Base-by-base conservation (phyloP, 495 filamentous ascomycete species). In the Aspergillus coremiiformis region DNA sequence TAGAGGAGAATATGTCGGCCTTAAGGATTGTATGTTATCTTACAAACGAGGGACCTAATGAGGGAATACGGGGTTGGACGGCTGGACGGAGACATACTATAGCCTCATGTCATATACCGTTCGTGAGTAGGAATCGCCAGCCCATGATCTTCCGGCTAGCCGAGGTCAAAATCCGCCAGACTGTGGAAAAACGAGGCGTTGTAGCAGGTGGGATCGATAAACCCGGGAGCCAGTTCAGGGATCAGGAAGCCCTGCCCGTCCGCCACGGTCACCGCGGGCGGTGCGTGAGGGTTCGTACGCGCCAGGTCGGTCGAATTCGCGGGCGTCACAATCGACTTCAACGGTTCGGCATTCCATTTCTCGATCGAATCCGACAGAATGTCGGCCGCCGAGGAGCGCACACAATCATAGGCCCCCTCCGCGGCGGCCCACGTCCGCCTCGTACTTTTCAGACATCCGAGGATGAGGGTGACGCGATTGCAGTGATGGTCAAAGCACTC, bases 401-500 rank as follows among this genome's bases (percentile, higher is more conserved):
- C 55, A 43, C 53, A 53, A 4, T 61, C 57, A 27, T 69, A 67
- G 1, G 68, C 58, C 5, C 55, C 45, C 20, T 68, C 60, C 7
- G 64, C 67, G 5, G 70, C 43, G 19, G 49, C 51, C 70, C 70
- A 73, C 3, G 64, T 71, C 9, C 60, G 52, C 20, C 59, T 64
- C 17, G 65, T 61, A 15, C 57, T 65, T 53, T 72, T 73, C 27
- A 73, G 47, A 42, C 66, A 70, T 2, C 70, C 70, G 10, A 72
- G 57, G 11, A 73, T 61, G 4, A 73, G 64, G 8, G 62, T 66
- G 0, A 73, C 67, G n/a, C 70, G 61, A 39, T 71, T 71, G 24
- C 66, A 67, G 32, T 73, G 70, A 21, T 73, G 70, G 20, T 73
- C 70, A 20, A 66, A 67, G 42, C 70, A 73, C 24, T 70, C 69